Evolutionary conservation across 1,139 yeast species (phyloP).

Genomic region (Yamadazyma siamensis): DNA sequence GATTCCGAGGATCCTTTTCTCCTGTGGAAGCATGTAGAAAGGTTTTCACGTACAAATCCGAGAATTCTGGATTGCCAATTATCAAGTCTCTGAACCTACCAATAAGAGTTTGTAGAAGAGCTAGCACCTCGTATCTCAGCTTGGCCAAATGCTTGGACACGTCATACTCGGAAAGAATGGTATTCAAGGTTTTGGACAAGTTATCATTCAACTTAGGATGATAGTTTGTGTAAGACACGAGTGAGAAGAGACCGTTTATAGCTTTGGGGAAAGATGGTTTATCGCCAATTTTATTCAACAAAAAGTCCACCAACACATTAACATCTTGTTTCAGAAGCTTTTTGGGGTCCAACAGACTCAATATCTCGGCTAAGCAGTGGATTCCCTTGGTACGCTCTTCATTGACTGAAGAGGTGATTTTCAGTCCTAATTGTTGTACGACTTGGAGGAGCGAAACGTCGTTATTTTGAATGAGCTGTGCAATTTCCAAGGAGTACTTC

Average conservation of each 20-base stretch:
- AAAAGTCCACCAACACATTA: slow-evolving; percentile 63
- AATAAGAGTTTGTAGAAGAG: slow-evolving; percentile 39
- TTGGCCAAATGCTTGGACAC: slow-evolving; percentile 65
- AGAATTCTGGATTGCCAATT: slow-evolving; percentile 11
- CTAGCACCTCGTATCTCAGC: slow-evolving; percentile 59
- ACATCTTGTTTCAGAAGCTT: slow-evolving; percentile 61
- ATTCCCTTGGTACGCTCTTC: slow-evolving; percentile 51
- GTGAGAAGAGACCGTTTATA: slow-evolving; percentile 51
- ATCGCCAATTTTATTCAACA: slow-evolving; percentile 66
- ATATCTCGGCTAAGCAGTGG: slow-evolving; percentile 53
- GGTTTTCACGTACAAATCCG: slow-evolving; percentile 46
- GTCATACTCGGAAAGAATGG: slow-evolving; percentile 47
- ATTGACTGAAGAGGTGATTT: slow-evolving; percentile 67
- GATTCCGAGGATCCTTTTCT: slow-evolving; percentile 91
- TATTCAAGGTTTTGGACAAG: slow-evolving; percentile 33
- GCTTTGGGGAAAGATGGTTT: slow-evolving; percentile 50
- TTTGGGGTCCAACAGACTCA: slow-evolving; percentile 31
- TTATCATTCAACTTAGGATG: slow-evolving; percentile 22
- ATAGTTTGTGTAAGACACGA: slow-evolving; percentile 50
- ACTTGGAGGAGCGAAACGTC: slow-evolving; percentile 31
- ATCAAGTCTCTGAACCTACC: slow-evolving; percentile 13
- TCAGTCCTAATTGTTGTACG: slow-evolving; percentile 37
- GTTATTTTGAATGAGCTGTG: slow-evolving; percentile 18
- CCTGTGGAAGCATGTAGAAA: slow-evolving; percentile 74
- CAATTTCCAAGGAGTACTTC: slow-evolving; percentile 20